Evolutionary conservation across 768 basidiomycete genomes (phyloP).

Genomic region (Boletus tylopilopsis): DNA sequence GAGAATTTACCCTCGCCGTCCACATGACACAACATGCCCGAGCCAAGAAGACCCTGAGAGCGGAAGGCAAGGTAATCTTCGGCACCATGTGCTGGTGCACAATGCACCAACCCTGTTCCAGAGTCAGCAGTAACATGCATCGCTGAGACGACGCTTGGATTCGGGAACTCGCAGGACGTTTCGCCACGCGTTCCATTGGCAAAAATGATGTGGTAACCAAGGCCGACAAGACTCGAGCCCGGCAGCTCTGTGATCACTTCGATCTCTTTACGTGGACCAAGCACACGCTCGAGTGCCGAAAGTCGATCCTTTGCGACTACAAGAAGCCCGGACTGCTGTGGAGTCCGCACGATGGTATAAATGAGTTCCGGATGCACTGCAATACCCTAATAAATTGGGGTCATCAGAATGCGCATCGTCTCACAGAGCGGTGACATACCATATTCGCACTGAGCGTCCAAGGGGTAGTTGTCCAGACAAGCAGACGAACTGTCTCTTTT

Average conservation of each 20-base stretch:
- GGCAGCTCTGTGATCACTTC: slow-evolving; percentile 20
- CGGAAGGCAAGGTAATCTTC: slow-evolving; percentile 87
- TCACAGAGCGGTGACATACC: slow-evolving; percentile 43
- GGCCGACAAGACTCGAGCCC: slow-evolving; percentile 51
- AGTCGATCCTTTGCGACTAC: slow-evolving; percentile 54
- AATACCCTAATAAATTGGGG: slow-evolving; percentile 61
- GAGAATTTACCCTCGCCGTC: slow-evolving; percentile 74
- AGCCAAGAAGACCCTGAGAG: slow-evolving; percentile 45
- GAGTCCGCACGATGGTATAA: slow-evolving; percentile 52
- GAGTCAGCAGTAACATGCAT: slow-evolving; percentile 78
- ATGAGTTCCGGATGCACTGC: slow-evolving; percentile 72
- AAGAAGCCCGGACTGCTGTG: slow-evolving; percentile 28
- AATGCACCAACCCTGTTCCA: slow-evolving; percentile 96
- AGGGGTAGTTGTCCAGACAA: slow-evolving; percentile 97
- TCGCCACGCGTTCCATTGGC: slow-evolving; percentile 20
- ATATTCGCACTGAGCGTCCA: slow-evolving; percentile 97
- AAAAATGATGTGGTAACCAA: slow-evolving; percentile 64
- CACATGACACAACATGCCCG: slow-evolving; percentile 74
- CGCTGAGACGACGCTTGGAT: slow-evolving; percentile 56
- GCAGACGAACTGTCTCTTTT: slow-evolving; percentile 42
- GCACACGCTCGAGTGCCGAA: slow-evolving; percentile 28
- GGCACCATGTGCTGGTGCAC: slow-evolving; percentile 89
- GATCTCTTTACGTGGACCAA: slow-evolving; percentile 21
- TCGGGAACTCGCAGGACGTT: neutral
- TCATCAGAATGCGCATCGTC: neutral